Base-by-base conservation (phyloP, 2,329 filamentous ascomycete species). In the Fusarium nygamai region DNA sequence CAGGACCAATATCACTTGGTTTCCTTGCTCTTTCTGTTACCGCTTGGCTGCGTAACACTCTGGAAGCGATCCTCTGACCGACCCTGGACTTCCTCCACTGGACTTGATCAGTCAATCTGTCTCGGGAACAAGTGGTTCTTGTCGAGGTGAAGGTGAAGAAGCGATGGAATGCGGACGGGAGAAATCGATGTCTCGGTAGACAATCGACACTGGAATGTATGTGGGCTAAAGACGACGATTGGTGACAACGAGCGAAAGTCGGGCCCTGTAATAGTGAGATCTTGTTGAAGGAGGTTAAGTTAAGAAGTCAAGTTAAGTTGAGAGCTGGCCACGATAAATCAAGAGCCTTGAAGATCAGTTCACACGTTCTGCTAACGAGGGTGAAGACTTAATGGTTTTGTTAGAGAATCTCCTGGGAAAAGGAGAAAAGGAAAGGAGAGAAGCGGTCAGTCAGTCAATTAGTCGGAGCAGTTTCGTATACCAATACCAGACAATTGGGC, bases 241-340 rank as follows among this genome's bases (percentile, higher is more conserved):
- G 62, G 67, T 51, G 65, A 73, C 77, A 79, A 71, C 71, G 77
- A 79, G 73, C 56, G 77, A 74, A 78, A 73, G 75, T 60, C 77
- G 67, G 62, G 68, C 67, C 69, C 77, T 78, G 73, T 46, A 61
- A 75, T 58, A 44, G 75, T 79, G 65, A 79, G 72, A 78, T 61
- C 47, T 64, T 77, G 50, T 61, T 60, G 64, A 53, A 38, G 34
- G 56, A 39, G 47, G 34, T 73, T 44, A 63, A 47, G 51, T 69
- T 48, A 66, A 57, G 41, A 57, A 69, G 38, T 34, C 41, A 61
- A 53, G 59, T 53, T 19, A 47, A 60, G 27, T 56, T 47, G 58
- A 63, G 48, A 69, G 54, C 39, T 50, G 61, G 47, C 72, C 57
- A 64, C 39, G 22, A 36, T 58, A 39, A 54, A 53, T 63, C 39